Percentiles rank a stretch among this genome's conserved stretches.
These are phyloP conservation scores for Solanum dulcamara DNA, from an alignment of 257 asterid species.

Conservation along the genomic window DNA sequence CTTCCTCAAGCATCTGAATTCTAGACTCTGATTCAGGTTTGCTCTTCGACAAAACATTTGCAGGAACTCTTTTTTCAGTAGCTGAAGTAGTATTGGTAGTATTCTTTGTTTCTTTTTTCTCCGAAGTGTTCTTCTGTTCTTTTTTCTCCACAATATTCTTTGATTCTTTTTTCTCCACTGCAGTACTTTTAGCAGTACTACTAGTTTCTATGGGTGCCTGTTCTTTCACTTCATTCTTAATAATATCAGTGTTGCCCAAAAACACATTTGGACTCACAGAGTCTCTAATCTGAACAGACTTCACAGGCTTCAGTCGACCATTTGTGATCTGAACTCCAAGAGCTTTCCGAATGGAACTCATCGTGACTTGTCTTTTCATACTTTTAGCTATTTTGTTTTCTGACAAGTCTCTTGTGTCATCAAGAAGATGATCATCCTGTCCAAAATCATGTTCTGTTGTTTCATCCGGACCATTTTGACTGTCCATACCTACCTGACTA, in stretches of 20 bases:
- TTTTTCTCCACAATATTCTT: neutral
- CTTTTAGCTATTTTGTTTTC: slow-evolving; percentile 12
- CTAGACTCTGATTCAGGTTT: slow-evolving; percentile 36
- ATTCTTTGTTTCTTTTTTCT: neutral
- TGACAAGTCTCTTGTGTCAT: slow-evolving; percentile 3
- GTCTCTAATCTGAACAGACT: slow-evolving; percentile 31
- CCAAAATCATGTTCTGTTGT: slow-evolving; percentile 1
- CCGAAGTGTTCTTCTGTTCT: neutral
- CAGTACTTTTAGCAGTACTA: neutral
- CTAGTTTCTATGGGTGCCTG: slow-evolving; percentile 15
- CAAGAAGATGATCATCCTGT: slow-evolving; percentile 18
- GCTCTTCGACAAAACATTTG: slow-evolving; percentile 15
- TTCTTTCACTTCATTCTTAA: slow-evolving; percentile 29
- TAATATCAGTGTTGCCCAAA: slow-evolving; percentile 5
- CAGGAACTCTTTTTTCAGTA: neutral
- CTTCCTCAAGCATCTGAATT: slow-evolving; percentile 67
- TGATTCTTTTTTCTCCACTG: neutral
- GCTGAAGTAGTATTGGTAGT: neutral
- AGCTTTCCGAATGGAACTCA: slow-evolving; percentile 26
- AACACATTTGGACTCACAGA: slow-evolving; percentile 19
- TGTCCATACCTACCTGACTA: neutral
- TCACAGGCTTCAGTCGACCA: slow-evolving; percentile 41
- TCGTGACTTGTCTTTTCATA: slow-evolving; percentile 22
- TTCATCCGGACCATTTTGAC: neutral
- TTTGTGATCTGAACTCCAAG: slow-evolving; percentile 29